Evolutionary conservation across 495 filamentous ascomycete species (phyloP), one percentile per base, ranked within the genome.

Genomic region (Penicillium robsamsonii): DNA sequence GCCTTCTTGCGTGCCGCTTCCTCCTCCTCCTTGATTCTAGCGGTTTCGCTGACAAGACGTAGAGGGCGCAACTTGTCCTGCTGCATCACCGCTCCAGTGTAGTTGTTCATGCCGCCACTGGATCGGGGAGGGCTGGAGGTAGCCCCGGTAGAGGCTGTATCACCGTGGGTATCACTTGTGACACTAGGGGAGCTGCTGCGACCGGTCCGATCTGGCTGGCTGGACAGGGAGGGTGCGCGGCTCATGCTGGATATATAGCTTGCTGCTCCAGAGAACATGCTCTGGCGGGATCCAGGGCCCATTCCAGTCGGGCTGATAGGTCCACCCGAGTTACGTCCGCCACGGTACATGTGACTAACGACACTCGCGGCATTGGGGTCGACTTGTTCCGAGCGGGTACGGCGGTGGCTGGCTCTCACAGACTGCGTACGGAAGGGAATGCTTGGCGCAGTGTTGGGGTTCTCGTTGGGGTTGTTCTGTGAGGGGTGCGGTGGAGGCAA

Each of bases 291-390:
- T 7, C 73, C 76, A 41, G 75, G 75, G 3, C 73, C 76, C 67
- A 77, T 73, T 2, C 68, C 56, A 18, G 76, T 77, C 24, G 84
- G 84, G 58, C 77, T 81, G 22, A 79, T 75, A 6, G 76, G 79
- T 5, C 78, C 82, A 9, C 75, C 70, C 4, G 87, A 87, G 20
- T 85, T 76, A 15, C 82, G 81, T 13, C 84, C 84, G 61, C 85
- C 84, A 61, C 85, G 87, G 74, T 92, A 91, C 88, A 95, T 95
- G 62, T 88, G 88, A 56, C 87, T 87, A 18, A 94, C 86, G 29
- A 94, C 82, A 40, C 79, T 81, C 17, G 90, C 89, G 4, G 83
- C 85, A 17, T 63, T 75, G 43, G 80, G 76, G 48, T 73, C 74
- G 1, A 83, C 80, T 60, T 89, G 86, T 57, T 96, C 91, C 50